Percentiles rank a stretch among this genome's conserved stretches.
Evolutionary conservation across 768 basidiomycete genomes (phyloP).

Genomic region (Naematelia aurantialba): DNA sequence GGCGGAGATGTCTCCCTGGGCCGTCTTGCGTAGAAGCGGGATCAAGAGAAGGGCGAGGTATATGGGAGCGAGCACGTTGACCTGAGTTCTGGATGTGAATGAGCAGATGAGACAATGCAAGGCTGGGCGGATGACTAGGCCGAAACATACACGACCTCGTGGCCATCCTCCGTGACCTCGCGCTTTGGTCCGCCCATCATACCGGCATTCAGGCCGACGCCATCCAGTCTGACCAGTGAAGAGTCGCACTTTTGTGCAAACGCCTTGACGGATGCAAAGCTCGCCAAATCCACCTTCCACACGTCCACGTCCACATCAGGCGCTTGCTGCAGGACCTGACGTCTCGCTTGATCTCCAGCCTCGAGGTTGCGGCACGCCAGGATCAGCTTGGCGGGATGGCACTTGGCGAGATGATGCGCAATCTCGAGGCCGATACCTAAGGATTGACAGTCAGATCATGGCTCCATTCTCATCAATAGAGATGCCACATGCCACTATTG

Average conservation of each 20-base stretch:
- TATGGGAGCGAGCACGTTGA: slow-evolving; percentile 25
- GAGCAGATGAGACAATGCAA: neutral
- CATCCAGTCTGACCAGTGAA: slow-evolving; percentile 26
- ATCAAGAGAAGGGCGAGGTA: slow-evolving; percentile 24
- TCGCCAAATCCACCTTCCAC: slow-evolving; percentile 23
- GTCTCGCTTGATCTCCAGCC: slow-evolving; percentile 21
- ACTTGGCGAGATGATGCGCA: slow-evolving; percentile 12
- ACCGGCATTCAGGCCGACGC: slow-evolving; percentile 10
- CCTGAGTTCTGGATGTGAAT: slow-evolving; percentile 14
- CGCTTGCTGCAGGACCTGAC: slow-evolving; percentile 2
- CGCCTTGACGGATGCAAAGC: slow-evolving; percentile 19
- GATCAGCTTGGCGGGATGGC: slow-evolving; percentile 24
- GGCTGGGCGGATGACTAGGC: neutral
- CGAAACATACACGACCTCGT: slow-evolving; percentile 14
- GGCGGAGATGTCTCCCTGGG: neutral
- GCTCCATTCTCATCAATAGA: neutral
- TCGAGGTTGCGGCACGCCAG: slow-evolving; percentile 22
- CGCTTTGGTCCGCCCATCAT: neutral
- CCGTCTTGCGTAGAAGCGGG: slow-evolving; percentile 16
- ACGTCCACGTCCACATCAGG: slow-evolving; percentile 19
- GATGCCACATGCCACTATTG: slow-evolving; percentile 13
- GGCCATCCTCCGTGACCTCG: slow-evolving; percentile 2
- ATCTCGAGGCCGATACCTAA: slow-evolving; percentile 25
- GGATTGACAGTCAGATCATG: neutral
- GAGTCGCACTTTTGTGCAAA: slow-evolving; percentile 15